Evolutionary conservation across 208 protist genomes (phyloP).

Genomic region (Naegleria fowleri): DNA sequence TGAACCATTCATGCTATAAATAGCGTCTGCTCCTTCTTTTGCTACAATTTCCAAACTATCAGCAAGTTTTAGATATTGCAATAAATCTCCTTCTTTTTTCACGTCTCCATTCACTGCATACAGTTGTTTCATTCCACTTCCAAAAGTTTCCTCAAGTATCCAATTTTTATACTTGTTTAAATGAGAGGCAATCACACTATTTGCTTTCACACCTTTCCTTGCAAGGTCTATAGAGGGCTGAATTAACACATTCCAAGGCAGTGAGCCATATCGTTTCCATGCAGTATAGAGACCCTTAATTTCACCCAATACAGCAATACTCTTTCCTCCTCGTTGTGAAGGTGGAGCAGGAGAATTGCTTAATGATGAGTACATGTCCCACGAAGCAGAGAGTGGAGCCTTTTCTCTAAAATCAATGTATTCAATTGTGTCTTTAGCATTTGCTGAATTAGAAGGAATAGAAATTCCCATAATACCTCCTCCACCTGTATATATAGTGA

Average conservation of each 20-base stretch:
- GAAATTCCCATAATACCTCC: neutral
- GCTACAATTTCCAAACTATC: neutral
- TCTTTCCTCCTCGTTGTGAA: neutral
- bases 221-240: neutral
- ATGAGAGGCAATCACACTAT: neutral
- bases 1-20: neutral
- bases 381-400: neutral
- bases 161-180: neutral
- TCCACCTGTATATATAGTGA: neutral
- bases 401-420: slow-evolving; percentile 8
- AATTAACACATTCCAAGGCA: neutral
- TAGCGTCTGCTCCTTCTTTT: neutral
- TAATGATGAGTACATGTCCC: neutral
- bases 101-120: neutral
- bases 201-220: neutral
- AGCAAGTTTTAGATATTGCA: neutral
- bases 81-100: neutral
- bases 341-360: neutral
- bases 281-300: slow-evolving; percentile 4
- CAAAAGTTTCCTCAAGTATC: neutral
- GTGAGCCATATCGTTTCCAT: neutral
- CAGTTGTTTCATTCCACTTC: neutral
- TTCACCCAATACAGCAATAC: neutral
- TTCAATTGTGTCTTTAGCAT: neutral
- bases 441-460: neutral